Percentiles rank a stretch among this genome's conserved stretches.
Evolutionary conservation across 2,329 filamentous ascomycete species (phyloP).

Genomic region (Alternaria sp.): DNA sequence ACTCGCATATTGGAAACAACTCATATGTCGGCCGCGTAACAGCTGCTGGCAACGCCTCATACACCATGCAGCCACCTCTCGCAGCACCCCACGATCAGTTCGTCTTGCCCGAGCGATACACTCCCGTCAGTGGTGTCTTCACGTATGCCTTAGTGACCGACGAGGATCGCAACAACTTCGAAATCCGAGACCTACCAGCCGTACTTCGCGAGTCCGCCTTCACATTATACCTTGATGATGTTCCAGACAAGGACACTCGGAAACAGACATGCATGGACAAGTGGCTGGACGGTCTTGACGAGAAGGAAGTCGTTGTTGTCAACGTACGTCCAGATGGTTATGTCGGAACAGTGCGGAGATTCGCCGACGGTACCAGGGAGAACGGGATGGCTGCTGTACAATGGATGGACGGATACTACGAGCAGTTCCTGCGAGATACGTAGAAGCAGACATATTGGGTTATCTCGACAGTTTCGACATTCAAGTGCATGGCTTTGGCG

Average conservation of each 20-base stretch:
- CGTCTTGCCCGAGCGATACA: constrained; percentile 71
- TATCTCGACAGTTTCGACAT: background rate
- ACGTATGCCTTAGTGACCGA: constrained; percentile 70
- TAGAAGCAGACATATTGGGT: constrained; percentile 3
- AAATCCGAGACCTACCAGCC: constrained; percentile 69
- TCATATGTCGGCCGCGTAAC: constrained; percentile 68
- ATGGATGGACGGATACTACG: constrained; percentile 62
- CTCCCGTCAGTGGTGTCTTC: constrained; percentile 69
- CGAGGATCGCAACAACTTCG: constrained; percentile 67
- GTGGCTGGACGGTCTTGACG: constrained; percentile 68
- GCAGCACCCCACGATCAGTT: constrained; percentile 69
- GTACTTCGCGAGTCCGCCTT: constrained; percentile 70
- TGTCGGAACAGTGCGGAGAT: constrained; percentile 66
- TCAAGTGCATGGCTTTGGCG: background rate
- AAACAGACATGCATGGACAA: constrained; percentile 65
- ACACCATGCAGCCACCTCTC: constrained; percentile 64
- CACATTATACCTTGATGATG: constrained; percentile 75
- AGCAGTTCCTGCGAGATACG: constrained; percentile 51
- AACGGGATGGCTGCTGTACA: constrained; percentile 44
- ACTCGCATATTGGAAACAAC: constrained; percentile 57
- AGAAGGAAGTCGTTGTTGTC: constrained; percentile 66
- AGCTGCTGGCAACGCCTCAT: constrained; percentile 66
- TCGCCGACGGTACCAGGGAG: constrained; percentile 37
- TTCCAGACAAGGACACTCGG: constrained; percentile 63
- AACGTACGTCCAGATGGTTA: constrained; percentile 78